Base-by-base conservation (phyloP, 1,139 yeast genomes). In the Cylindricascospora bacillispora region DNA sequence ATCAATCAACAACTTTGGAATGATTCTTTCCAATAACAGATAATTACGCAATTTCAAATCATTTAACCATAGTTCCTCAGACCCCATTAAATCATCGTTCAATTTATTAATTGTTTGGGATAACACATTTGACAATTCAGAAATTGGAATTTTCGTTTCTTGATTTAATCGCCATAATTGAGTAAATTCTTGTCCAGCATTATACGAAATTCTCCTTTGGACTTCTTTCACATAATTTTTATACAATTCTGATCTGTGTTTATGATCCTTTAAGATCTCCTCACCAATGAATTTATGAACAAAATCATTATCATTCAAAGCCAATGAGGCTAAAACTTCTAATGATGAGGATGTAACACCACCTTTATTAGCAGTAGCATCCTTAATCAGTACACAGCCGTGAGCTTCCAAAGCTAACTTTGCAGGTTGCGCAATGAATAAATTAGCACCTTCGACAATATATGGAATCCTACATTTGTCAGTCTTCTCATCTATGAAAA, bases 261-360 rank as follows among this genome's bases (percentile, higher is more conserved):
- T 26, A 15, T n/a, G 11, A 19, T 15, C 15, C 13, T 26, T 26
- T 5, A 19, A 7, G 19, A 19, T 48, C 4, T 28, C 20, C 27
- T 44, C 41, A 6, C 69, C 67, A 24, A 71, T 62, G 26, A 56
- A 54, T 27, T 65, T 51, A 37, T 70, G 66, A 35, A 80, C 73
- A 63, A 86, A 89, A 27, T 76, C 85, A 34, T 69, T 71, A 56
- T 89, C 98, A 47, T 77, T 86, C 54, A 89, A 78, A 3, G 95
- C 80, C 41, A 89, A 70, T 4, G 98, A 89, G 10, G 97, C 95
- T 47, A 89, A 69, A 13, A 89, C 98, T 60, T 89, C 98, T 44
- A 83, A 65, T 2, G 97, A 86, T 1, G 95, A 85, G 1, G 97
- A 86, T 2, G 98, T 89, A 32, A 89, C 98, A 62, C 98, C 98